Evolutionary conservation across 2,329 filamentous ascomycete genomes (phyloP).

Genomic region (Escovopsis weberi): DNA sequence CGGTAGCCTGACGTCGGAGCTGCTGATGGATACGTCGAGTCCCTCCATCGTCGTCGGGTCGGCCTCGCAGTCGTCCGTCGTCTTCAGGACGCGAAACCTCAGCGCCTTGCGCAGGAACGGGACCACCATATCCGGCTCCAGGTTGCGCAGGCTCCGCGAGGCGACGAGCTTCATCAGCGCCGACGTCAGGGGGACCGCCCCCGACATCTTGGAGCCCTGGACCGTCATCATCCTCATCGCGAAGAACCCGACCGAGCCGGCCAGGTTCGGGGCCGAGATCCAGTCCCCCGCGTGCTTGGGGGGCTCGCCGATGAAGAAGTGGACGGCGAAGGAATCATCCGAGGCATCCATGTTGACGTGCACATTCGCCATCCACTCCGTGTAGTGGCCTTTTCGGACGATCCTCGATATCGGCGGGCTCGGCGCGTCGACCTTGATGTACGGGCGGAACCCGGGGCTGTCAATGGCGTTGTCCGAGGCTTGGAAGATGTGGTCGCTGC

Average conservation of each 20-base stretch:
- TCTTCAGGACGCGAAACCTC: slow-evolving; percentile 16
- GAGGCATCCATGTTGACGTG: slow-evolving; percentile 45
- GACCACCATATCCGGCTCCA: slow-evolving; percentile 22
- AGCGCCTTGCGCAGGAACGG: slow-evolving; percentile 28
- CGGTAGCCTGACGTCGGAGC: slow-evolving; percentile 14
- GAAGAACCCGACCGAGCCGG: slow-evolving; percentile 48
- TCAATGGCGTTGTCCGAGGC: not conserved
- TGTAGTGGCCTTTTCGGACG: slow-evolving; percentile 29
- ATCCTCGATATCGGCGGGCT: slow-evolving; percentile 15
- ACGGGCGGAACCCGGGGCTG: slow-evolving; percentile 6
- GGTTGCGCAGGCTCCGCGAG: slow-evolving; percentile 19
- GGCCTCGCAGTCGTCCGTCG: slow-evolving; percentile 12
- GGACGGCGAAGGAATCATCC: slow-evolving; percentile 44
- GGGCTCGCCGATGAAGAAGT: slow-evolving; percentile 50
- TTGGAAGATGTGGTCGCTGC: not conserved
- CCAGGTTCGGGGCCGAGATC: slow-evolving; percentile 37
- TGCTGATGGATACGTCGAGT: slow-evolving; percentile 17
- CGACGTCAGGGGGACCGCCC: slow-evolving; percentile 37
- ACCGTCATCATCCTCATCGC: slow-evolving; percentile 23
- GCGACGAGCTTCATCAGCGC: slow-evolving; percentile 29
- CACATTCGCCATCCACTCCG: slow-evolving; percentile 57
- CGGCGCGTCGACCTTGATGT: slow-evolving; percentile 13
- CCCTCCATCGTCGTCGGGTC: slow-evolving; percentile 14
- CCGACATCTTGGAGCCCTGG: slow-evolving; percentile 25
- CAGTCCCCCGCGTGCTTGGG: slow-evolving; percentile 32